A percentile compares a stretch with the other conserved stretches of the same genome.
Evolutionary conservation across 768 basidiomycete species (phyloP).

Genomic region (Tylopilus subfusipes): DNA sequence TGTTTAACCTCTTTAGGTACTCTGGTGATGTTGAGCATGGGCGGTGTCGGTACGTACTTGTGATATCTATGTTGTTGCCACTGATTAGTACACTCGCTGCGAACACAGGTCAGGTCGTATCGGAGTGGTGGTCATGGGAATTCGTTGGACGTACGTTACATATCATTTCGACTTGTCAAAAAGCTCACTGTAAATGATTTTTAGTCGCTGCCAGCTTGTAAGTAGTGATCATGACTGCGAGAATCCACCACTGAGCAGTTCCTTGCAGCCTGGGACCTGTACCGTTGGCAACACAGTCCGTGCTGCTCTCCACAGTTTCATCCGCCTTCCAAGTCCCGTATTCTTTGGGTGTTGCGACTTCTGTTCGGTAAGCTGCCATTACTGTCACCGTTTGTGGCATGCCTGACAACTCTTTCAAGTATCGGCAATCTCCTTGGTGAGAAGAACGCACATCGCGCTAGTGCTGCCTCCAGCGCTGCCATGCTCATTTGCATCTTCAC

Average conservation of each 20-base stretch:
- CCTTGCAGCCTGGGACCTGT: slow-evolving; percentile 67
- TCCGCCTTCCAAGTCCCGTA: slow-evolving; percentile 82
- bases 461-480: slow-evolving; percentile 60
- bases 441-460: slow-evolving; percentile 65
- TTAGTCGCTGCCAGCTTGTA: slow-evolving; percentile 53
- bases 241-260: slow-evolving; percentile 13
- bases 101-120: slow-evolving; percentile 63
- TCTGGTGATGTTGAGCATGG: slow-evolving; percentile 71
- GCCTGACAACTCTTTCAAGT: slow-evolving; percentile 34
- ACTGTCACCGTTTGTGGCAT: neutral
- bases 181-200: slow-evolving; percentile 1
- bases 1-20: slow-evolving; percentile 66
- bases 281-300: slow-evolving; percentile 82
- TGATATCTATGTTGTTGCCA: neutral
- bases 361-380: slow-evolving; percentile 61
- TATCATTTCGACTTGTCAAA: neutral
- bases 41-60: slow-evolving; percentile 59
- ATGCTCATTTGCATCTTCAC: slow-evolving; percentile 62
- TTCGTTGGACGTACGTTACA: slow-evolving; percentile 49
- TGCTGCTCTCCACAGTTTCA: slow-evolving; percentile 71
- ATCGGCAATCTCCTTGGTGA: slow-evolving; percentile 90
- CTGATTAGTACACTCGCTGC: neutral
- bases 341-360: slow-evolving; percentile 74
- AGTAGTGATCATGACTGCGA: slow-evolving; percentile 10
- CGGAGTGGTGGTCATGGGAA: slow-evolving; percentile 99